phyloP scores from a whole-genome alignment of 805 yeast genomes.

The Zygoascus tannicola region DNA sequence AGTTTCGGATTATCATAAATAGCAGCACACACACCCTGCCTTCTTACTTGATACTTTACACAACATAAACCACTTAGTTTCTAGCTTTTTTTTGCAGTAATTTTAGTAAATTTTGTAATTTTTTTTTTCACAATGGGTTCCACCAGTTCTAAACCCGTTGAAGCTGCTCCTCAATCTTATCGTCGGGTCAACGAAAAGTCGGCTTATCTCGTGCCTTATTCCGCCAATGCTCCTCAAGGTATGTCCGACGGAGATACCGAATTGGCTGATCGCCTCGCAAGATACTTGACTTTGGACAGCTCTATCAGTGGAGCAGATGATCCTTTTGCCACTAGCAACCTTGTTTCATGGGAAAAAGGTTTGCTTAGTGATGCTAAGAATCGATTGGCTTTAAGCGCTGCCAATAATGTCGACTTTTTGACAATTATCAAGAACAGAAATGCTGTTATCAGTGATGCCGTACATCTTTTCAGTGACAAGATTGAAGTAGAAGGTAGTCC shows the following conservation, averaged over 20 bases:
- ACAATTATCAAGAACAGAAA: conserved; percentile 28
- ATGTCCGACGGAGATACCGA: not conserved
- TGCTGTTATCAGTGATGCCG: conserved; percentile 12
- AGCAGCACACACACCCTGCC: too few species aligned
- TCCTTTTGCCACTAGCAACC: conserved; percentile 30
- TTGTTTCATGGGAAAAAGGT: conserved; percentile 38
- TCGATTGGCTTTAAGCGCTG: conserved; percentile 43
- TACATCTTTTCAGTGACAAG: conserved; percentile 35
- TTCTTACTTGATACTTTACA: too few species aligned
- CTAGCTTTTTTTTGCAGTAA: too few species aligned
- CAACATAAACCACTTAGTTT: too few species aligned
- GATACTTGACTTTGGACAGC: conserved; percentile 1
- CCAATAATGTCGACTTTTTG: conserved; percentile 39
- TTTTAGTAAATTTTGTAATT: too few species aligned
- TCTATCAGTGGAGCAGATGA: conserved; percentile 8
- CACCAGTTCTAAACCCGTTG: conserved; percentile 1
- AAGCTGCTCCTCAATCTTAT: too few species aligned
- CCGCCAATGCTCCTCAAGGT: not conserved
- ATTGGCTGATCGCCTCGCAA: not conserved
- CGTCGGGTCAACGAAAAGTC: not conserved
- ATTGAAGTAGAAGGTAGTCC: conserved; percentile 50
- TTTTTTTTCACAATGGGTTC: conserved; percentile 8
- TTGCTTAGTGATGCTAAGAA: conserved; percentile 42
- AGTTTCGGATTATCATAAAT: too few species aligned
- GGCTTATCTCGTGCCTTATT: not conserved